Conservation (phyloP, 2,329 filamentous ascomycete genomes). For the Parastagonospora nodorum region DNA sequence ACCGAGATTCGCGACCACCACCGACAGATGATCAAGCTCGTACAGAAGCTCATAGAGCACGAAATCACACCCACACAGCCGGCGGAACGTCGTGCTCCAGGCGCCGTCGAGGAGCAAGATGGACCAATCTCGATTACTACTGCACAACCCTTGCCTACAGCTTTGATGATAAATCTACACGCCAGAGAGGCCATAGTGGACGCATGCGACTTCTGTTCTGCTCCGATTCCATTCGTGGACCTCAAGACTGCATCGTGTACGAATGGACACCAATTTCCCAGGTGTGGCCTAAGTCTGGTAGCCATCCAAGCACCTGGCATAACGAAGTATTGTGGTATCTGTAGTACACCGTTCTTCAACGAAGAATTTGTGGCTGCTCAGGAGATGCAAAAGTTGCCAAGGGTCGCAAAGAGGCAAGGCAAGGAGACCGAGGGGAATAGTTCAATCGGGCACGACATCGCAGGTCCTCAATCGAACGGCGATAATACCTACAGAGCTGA, state of each 20-base stretch:
- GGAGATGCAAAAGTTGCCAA: slow-evolving; percentile 10
- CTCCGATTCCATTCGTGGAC: slow-evolving; percentile 55
- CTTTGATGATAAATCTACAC: not conserved
- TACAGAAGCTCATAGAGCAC: slow-evolving; percentile 19
- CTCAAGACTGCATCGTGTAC: slow-evolving; percentile 54
- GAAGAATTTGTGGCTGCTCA: slow-evolving; percentile 46
- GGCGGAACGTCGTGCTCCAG: not conserved
- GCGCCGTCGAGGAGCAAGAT: no score
- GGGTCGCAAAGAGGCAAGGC: not conserved
- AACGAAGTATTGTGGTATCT: slow-evolving; percentile 60
- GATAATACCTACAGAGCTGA: not conserved
- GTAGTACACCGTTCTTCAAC: slow-evolving; percentile 55
- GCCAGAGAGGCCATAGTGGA: slow-evolving; percentile 38
- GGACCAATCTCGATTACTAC: not conserved
- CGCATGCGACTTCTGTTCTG: slow-evolving; percentile 58
- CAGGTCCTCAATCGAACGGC: not conserved
- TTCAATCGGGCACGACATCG: slow-evolving; percentile 1
- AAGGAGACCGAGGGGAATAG: not conserved
- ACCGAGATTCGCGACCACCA: slow-evolving; percentile 26
- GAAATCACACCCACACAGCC: not conserved
- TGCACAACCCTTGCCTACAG: not conserved
- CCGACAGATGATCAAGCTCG: slow-evolving; percentile 20
- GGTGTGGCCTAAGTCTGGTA: slow-evolving; percentile 60
- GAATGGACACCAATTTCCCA: slow-evolving; percentile 59
- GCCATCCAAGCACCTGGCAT: slow-evolving; percentile 60